These are phyloP conservation scores for Camellia japonica DNA, from an alignment of 148 eudicot species.

Conservation along the genomic window DNA sequence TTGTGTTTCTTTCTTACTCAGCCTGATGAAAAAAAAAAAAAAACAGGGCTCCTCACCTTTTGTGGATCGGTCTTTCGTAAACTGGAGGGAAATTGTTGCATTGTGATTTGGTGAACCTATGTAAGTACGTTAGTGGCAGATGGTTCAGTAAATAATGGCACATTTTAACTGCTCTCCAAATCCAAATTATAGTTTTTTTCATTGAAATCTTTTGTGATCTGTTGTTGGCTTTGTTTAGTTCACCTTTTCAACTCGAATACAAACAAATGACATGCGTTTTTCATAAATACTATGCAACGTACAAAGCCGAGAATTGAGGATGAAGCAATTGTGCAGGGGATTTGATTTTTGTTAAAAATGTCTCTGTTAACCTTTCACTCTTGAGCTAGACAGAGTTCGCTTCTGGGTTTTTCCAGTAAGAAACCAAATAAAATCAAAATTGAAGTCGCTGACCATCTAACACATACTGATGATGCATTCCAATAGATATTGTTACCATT, in stretches of 20 bases:
- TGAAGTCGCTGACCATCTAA: too few relatives aligned
- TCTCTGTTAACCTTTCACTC: neutral
- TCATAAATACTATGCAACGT: neutral
- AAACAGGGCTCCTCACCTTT: slow-evolving; percentile 26
- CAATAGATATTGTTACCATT: neutral
- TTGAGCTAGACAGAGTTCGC: neutral
- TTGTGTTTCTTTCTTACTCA: neutral
- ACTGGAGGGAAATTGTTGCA: slow-evolving; percentile 29
- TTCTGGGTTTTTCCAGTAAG: neutral
- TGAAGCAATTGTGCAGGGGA: neutral
- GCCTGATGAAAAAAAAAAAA: slow-evolving; percentile 35
- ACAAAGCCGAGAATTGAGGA: neutral
- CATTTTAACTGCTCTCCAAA: slow-evolving; percentile 8
- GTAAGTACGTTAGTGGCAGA: slow-evolving; percentile 9
- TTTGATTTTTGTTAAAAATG: neutral
- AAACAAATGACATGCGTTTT: neutral
- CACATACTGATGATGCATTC: neutral
- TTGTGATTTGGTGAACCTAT: slow-evolving; percentile 41
- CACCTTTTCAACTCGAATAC: neutral
- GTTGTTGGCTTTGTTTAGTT: neutral
- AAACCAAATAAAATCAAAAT: neutral
- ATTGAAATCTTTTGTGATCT: neutral
- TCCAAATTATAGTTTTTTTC: neutral
- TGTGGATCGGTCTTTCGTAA: slow-evolving; percentile 30
- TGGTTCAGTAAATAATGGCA: slow-evolving; percentile 44